Evolutionary conservation across 345 rosid species (phyloP).

Genomic region (Schrenkiella parvula): DNA sequence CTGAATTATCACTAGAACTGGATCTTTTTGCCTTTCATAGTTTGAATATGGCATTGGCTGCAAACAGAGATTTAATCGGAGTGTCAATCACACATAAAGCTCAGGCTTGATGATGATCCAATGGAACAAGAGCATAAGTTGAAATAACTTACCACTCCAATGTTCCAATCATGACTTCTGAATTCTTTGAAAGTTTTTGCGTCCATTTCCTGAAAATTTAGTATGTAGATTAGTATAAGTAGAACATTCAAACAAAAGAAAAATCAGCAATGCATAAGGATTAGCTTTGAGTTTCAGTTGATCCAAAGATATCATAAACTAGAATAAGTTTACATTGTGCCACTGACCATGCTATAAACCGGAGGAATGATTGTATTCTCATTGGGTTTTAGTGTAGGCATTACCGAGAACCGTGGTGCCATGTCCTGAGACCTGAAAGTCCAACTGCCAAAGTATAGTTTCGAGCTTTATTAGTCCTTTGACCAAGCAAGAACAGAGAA

Average conservation of each 20-base stretch:
- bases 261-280: background rate
- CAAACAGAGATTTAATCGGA: background rate
- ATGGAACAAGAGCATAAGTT: background rate
- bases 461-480: background rate
- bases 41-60: constrained; percentile 53
- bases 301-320: background rate
- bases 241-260: background rate
- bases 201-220: constrained; percentile 71
- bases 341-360: constrained; percentile 70
- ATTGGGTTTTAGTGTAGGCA: constrained; percentile 66
- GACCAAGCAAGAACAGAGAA: constrained; percentile 2
- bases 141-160: constrained; percentile 66
- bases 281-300: background rate
- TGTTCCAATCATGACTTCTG: constrained; percentile 71
- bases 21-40: constrained; percentile 41
- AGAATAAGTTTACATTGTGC: background rate
- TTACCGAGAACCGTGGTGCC: constrained; percentile 76
- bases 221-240: background rate
- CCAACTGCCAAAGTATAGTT: constrained; percentile 53
- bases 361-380: constrained; percentile 55
- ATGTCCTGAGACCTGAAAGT: constrained; percentile 83
- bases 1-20: constrained; percentile 68
- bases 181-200: constrained; percentile 68
- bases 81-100: constrained; percentile 1
- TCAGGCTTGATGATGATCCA: background rate